Base-by-base conservation (phyloP, 2,329 filamentous ascomycete species). In the Tolypocladium endophyticum region DNA sequence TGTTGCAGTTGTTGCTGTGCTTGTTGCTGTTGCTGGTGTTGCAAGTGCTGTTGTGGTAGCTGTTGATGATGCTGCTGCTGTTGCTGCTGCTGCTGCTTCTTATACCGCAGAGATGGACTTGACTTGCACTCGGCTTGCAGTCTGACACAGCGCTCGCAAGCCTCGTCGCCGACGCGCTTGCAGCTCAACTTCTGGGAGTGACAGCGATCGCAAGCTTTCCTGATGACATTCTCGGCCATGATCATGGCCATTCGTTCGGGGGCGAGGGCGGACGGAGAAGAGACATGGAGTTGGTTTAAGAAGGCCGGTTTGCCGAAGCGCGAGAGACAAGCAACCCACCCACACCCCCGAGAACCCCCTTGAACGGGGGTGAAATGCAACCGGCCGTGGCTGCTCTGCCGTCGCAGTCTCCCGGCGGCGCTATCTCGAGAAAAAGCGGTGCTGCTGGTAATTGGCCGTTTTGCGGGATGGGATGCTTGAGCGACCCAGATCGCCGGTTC, bases 141-240 rank as follows among this genome's bases (percentile, higher is more conserved):
- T 59, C 74, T 71, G 30, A 73, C 63, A 61, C 76, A 79, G 14
- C 76, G 70, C 64, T 78, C 74, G 64, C 77, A 79, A 25, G 72
- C 64, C 55, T 74, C 73, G 57, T 73, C 72, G 60, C 70, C 70
- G 59, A 69, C 66, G 56, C 77, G 72, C 64, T 75, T 78, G 68
- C 76, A 79, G 63, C 73, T 75, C 60, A 79, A 70, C 66, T 79
- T 79, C 64, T 79, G 76, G 23, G 66, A 66, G 64, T 79, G 77
- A 64, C 77, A 79, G 62, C 76, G 73, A 65, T 79, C 76, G 67
- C 77, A 79, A 59, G 77, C 77, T 60, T 75, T 77, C 59, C 77
- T 74, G 62, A 71, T 74, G 61, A 70, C 65, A 58, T 66, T 69
- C 61, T 75, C 73, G 63, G 71, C 65, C 73, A 75, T 75, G 65